Evolutionary conservation across 23 red algal species (phyloP).

Genomic region (Gracilaria vermiculophylla): DNA sequence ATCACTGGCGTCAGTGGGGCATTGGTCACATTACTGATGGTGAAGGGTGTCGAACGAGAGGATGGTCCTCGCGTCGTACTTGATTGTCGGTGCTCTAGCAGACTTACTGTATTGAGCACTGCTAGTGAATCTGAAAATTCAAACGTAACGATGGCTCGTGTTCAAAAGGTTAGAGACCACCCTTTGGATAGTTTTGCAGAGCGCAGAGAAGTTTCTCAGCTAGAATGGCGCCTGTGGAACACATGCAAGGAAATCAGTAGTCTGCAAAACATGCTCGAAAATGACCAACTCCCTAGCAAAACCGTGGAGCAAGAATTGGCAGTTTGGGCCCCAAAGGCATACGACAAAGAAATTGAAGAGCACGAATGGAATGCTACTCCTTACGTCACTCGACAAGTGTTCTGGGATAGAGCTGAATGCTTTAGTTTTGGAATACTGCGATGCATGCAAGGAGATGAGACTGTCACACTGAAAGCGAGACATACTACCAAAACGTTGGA

Average conservation of each 20-base stretch:
- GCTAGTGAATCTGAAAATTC: not conserved
- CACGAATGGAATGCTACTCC: conserved; percentile 48
- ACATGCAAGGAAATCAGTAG: conserved; percentile 18
- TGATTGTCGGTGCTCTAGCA: not conserved
- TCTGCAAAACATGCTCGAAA: conserved; percentile 3
- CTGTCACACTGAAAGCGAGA: conserved; percentile 16
- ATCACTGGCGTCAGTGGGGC: not conserved
- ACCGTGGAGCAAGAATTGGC: conserved; percentile 14
- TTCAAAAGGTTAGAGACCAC: conserved; percentile 1
- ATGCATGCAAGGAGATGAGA: conserved; percentile 27
- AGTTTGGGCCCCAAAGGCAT: conserved; percentile 49
- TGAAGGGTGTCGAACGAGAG: not conserved
- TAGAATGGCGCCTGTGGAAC: conserved; percentile 51
- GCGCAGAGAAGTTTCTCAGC: not conserved
- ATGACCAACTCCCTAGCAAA: not conserved
- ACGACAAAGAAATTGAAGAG: conserved; percentile 45
- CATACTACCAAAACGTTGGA: conserved; percentile 10
- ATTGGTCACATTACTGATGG: not conserved
- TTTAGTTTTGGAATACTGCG: conserved; percentile 59
- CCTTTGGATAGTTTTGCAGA: conserved; percentile 5
- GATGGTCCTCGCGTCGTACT: not conserved
- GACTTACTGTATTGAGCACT: not conserved
- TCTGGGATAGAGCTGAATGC: conserved; percentile 45
- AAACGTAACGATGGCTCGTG: not conserved
- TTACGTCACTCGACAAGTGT: conserved; percentile 17